A percentile compares a stretch with the other conserved stretches of the same genome.
phyloP scores from a whole-genome alignment of 2,329 filamentous ascomycete genomes.

The Fusarium sp. region DNA sequence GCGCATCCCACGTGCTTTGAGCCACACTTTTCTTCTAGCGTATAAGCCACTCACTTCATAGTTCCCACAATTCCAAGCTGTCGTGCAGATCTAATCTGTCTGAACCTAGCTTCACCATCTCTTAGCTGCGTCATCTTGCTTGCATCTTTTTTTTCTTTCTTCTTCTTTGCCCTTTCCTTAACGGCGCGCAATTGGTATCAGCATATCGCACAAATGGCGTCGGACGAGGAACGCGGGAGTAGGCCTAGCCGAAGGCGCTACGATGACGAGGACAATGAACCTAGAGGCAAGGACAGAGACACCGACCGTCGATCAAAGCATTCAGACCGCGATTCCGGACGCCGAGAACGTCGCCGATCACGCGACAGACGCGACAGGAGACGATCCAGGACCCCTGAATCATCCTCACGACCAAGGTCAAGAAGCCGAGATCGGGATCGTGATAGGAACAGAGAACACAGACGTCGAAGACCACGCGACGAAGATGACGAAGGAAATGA shows the following conservation, averaged over 20 bases:
- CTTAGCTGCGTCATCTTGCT: constrained; percentile 25
- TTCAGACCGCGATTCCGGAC: constrained; percentile 41
- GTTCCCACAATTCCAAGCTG: constrained; percentile 18
- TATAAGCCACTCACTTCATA: constrained; percentile 15
- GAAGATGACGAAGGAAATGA: constrained; percentile 37
- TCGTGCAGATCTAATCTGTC: constrained; percentile 24
- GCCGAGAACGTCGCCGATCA: constrained; percentile 46
- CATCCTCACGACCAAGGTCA: constrained; percentile 40
- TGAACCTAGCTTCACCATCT: constrained; percentile 18
- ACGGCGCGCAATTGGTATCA: not conserved
- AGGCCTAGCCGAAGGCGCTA: constrained; percentile 33
- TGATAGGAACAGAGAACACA: constrained; percentile 43
- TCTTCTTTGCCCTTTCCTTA: not conserved
- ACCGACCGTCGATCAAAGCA: constrained; percentile 41
- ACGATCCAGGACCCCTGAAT: constrained; percentile 51
- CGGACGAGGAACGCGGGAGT: constrained; percentile 41
- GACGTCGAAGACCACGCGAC: constrained; percentile 45
- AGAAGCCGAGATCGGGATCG: constrained; percentile 47
- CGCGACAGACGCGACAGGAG: constrained; percentile 48
- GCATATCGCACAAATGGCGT: constrained; percentile 43
- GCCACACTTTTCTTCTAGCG: constrained; percentile 12
- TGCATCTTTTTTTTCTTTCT: not conserved
- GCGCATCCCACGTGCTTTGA: constrained; percentile 26
- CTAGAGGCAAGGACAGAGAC: constrained; percentile 31
- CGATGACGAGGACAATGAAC: constrained; percentile 36